phyloP scores from a whole-genome alignment of 192 early-diverging fungal species.

The Obelidium mucronatum region DNA sequence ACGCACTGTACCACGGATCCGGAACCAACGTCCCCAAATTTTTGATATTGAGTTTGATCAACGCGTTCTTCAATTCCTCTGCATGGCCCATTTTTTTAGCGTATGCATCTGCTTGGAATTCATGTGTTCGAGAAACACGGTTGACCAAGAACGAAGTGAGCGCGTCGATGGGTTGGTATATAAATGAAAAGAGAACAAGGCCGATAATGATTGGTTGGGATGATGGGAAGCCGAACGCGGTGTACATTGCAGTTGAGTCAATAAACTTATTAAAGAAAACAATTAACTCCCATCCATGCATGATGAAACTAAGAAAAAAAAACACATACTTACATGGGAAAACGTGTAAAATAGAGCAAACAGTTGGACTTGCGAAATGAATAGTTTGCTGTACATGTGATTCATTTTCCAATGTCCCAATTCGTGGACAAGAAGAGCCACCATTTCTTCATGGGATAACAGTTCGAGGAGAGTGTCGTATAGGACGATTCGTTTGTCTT shows the following conservation, averaged over 20 bases:
- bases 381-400: constrained; percentile 82
- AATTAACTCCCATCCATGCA: too few species aligned
- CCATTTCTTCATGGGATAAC: constrained; percentile 82
- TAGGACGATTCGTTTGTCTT: constrained; percentile 94
- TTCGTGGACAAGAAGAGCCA: constrained; percentile 94
- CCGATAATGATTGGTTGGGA: constrained; percentile 83
- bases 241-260: constrained; percentile 76
- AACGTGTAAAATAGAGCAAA: constrained; percentile 68
- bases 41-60: constrained; percentile 91
- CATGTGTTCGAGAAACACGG: constrained; percentile 81
- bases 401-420: constrained; percentile 93
- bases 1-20: constrained; percentile 74
- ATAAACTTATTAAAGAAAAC: too few species aligned
- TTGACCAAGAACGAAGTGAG: constrained; percentile 79
- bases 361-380: constrained; percentile 75
- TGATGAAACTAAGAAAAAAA: too few species aligned
- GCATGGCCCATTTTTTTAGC: constrained; percentile 84
- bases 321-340: too few species aligned
- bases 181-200: constrained; percentile 84
- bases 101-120: constrained; percentile 94
- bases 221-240: constrained; percentile 82
- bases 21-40: constrained; percentile 85
- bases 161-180: constrained; percentile 74
- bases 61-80: constrained; percentile 69
- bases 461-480: constrained; percentile 94